Evolutionary conservation across 2,329 filamentous ascomycete species (phyloP), one percentile per base, ranked within the genome.

Genomic region (Karstenula rhodostoma): DNA sequence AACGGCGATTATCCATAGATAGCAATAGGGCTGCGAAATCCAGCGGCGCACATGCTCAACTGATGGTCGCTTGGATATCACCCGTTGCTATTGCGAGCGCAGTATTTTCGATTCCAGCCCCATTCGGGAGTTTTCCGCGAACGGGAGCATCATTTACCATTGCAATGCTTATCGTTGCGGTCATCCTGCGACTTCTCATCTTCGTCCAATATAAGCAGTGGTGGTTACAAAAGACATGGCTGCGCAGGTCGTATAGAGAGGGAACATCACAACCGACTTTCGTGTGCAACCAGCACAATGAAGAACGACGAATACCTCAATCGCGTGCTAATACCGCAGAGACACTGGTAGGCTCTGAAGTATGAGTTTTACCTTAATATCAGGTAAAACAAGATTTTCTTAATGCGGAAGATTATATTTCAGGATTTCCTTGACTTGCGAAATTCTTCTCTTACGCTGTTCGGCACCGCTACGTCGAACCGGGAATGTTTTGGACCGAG

Each of bases 61-160:
- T 63, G 5, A 60, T 57, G 10, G n/a, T 63, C 19, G 32, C 42
- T 8, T 40, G 27, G 23, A 55, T 61, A 4, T 59, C 37, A 25
- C 61, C 62, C 1, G n/a, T 64, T 13, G 49, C 52, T n/a, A 48
- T 64, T 33, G 62, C 58, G 25, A 49, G 46, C 25, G 47, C 48
- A 1, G 54, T 59, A 17, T 64, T 64, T 17, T 48, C 56, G 1
- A 61, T 61, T 40, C 37, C 37, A 7, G 15, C 13, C 17, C 37
- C 37, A 40, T 40, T 40, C 8, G 37, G 12, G 6, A 17, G 13
- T 40, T 40, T 40, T 7, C 37, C 17, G 1, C 37, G 15, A 5
- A 40, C 3, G n/a, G 5, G 1, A 40, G 8, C 5, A 7, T 17
- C 17, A 40, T 40, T n/a, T 19, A 6, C 15, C 2, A 6, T 17